A percentile compares a stretch with the other conserved stretches of the same genome.
Conservation (phyloP, 345 rosid species). For the Eucalyptus paniculata region DNA sequence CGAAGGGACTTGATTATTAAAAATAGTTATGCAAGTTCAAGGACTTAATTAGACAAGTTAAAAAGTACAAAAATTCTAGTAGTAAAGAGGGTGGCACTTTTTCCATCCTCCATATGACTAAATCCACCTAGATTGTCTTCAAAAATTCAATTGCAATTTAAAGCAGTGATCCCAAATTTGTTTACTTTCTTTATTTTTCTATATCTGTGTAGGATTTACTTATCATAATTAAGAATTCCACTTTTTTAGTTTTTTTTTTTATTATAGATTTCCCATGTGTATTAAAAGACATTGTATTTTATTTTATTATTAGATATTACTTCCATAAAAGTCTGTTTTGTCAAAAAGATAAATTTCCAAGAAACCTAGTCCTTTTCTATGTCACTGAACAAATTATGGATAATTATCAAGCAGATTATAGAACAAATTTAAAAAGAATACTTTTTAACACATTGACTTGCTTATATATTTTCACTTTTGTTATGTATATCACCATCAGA, state of each 20-base stretch:
- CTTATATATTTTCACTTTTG: not conserved
- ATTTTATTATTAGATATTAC: no score
- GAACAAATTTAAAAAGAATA: no score
- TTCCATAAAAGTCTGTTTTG: not conserved
- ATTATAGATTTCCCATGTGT: no score
- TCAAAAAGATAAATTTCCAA: no score
- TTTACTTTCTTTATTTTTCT: not conserved
- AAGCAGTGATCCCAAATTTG: not conserved
- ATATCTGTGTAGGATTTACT: no score
- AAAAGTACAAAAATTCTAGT: not conserved
- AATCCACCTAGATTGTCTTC: not conserved
- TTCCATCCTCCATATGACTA: no score
- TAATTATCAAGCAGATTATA: not conserved
- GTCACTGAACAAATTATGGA: not conserved
- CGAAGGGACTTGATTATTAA: not conserved
- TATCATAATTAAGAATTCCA: not conserved
- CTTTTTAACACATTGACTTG: not conserved
- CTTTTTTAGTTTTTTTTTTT: no score
- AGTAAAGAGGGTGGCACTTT: not conserved
- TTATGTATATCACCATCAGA: not conserved
- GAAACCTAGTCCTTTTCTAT: not conserved
- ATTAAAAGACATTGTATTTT: no score
- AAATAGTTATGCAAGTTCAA: not conserved
- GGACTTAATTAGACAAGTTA: not conserved
- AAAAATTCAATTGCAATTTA: not conserved